These are phyloP conservation scores for Euryodendron excelsum DNA, from an alignment of 148 eudicot species.

Conservation along the genomic window DNA sequence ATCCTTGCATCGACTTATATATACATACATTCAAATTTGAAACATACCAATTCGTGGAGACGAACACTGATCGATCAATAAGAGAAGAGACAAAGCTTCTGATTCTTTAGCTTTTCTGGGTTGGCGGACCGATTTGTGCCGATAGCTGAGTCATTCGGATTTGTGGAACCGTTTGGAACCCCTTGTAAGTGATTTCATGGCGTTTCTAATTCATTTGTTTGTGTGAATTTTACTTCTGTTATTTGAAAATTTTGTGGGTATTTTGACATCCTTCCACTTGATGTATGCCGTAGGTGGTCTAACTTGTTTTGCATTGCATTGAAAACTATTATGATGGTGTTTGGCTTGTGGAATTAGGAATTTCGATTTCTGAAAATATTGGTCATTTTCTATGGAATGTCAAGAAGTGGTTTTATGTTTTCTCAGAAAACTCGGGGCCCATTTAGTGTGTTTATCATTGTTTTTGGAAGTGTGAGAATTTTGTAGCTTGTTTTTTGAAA, in stretches of 20 bases:
- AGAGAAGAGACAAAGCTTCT: neutral
- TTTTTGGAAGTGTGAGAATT: neutral
- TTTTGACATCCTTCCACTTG: neutral
- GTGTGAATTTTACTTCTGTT: neutral
- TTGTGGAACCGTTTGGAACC: conserved; percentile 30
- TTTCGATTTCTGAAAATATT: neutral
- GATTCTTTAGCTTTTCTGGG: conserved; percentile 6
- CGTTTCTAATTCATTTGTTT: neutral
- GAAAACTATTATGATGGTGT: neutral
- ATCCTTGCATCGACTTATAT: neutral
- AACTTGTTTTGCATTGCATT: neutral
- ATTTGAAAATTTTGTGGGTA: neutral
- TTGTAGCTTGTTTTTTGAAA: neutral
- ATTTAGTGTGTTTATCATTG: neutral
- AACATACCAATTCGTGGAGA: neutral
- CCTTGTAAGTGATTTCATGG: conserved; percentile 17
- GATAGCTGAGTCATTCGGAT: conserved; percentile 27
- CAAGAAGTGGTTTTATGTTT: no score
- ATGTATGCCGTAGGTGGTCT: neutral
- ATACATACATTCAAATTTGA: neutral
- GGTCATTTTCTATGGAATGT: neutral
- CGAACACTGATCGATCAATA: neutral
- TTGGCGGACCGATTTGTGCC: conserved; percentile 33
- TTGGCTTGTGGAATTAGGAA: neutral
- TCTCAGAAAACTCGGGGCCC: neutral